Evolutionary conservation across 495 filamentous ascomycete genomes (phyloP), one percentile per base, ranked within the genome.

Genomic region (Aspergillus mulundensis): DNA sequence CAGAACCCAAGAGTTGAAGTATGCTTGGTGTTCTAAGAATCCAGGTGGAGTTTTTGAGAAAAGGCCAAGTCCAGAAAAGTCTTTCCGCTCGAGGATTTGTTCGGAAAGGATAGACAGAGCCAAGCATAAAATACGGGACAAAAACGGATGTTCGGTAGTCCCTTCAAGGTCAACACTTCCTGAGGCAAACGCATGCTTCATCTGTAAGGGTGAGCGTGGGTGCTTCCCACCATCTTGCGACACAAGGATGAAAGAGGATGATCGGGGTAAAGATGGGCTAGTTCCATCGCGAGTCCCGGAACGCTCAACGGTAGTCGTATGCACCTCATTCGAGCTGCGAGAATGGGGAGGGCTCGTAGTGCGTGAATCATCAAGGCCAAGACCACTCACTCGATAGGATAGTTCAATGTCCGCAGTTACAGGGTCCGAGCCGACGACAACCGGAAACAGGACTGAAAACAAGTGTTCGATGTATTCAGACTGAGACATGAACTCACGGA

Each of bases 1-100:
- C 15, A 97, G 76, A 12, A 97, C 68, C 71, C 93, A 97, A 0
- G 95, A 95, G 67, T 92, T 89, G 63, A 97, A 96, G 66, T 89
- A 93, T 5, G 91, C 91, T 59, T 96, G 91, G 60, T 97, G 89
- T 63, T 97, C 93, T 62, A 90, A 81, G 64, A 93, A 95, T 1
- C 93, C 91, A 5, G 94, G 88, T 2, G 94, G 94, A 1, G 91
- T 84, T 66, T 94, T 95, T n/a, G 89, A 72, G 62, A 89, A 94
- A 24, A 97, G 71, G 0, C 89, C 89, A 50, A 98, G 87, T 2
- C 95, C 93, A 2, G 87, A 77, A 63, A 97, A 98, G 24, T 98
- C 91, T 67, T 95, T 93, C 30, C 88, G 84, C 32, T 80, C 77
- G 39, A 95, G 76, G 0, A 97, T 69, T 57, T 96, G 88, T 64